Evolutionary conservation across 768 basidiomycete species (phyloP).

Genomic region (Calocybe cyanea): DNA sequence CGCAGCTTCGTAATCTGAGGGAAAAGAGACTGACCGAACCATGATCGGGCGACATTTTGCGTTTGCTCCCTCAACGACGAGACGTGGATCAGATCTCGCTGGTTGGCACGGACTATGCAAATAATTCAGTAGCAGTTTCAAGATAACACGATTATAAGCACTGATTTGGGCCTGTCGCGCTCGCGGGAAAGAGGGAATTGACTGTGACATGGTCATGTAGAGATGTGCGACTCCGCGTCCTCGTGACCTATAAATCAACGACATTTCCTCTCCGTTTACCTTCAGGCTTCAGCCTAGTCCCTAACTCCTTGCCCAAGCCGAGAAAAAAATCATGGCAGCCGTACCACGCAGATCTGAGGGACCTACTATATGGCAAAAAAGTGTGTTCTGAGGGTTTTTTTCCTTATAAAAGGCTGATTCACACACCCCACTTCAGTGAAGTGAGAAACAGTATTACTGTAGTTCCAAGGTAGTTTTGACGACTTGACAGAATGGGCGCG

Average conservation of each 20-base stretch:
- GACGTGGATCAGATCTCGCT: slow-evolving; percentile 78
- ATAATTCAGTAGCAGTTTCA: slow-evolving; percentile 11
- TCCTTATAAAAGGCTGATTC: slow-evolving; percentile 7
- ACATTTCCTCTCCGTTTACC: too few species aligned
- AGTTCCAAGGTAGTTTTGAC: slow-evolving; percentile 7
- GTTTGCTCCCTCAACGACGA: slow-evolving; percentile 71
- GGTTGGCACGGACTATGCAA: slow-evolving; percentile 72
- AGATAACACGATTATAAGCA: slow-evolving; percentile 29
- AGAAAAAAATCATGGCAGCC: slow-evolving; percentile 16
- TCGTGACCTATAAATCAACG: too few species aligned
- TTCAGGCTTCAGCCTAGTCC: too few species aligned
- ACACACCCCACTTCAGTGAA: slow-evolving; percentile 42
- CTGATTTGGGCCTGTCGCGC: slow-evolving; percentile 89
- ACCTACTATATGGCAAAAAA: slow-evolving; percentile 73
- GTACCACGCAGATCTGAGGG: slow-evolving; percentile 36
- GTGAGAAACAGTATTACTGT: slow-evolving; percentile 28
- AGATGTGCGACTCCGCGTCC: not conserved
- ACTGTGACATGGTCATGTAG: slow-evolving; percentile 4
- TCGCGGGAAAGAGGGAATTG: slow-evolving; percentile 53
- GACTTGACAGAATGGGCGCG: slow-evolving; percentile 75
- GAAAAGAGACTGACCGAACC: slow-evolving; percentile 55
- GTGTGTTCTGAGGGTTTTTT: slow-evolving; percentile 35
- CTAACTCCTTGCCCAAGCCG: slow-evolving; percentile 2
- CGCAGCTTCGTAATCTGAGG: not conserved
- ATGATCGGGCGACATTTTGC: slow-evolving; percentile 69